Base-by-base conservation (phyloP, 2,329 filamentous ascomycete species). In the Claviceps quebecensis region DNA sequence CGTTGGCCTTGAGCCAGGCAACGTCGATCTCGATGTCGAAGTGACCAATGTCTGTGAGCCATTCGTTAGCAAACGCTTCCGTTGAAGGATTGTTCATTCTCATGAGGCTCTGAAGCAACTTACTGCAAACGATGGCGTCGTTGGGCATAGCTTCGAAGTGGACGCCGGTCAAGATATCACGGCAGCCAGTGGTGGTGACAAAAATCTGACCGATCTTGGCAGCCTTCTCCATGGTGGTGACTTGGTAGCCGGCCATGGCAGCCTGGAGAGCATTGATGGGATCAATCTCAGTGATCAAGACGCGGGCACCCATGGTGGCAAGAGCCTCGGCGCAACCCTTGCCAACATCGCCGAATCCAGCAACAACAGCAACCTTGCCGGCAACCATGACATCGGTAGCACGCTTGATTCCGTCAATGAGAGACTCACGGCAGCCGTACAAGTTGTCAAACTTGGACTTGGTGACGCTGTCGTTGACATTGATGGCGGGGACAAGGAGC, bases 371-470 rank as follows among this genome's bases (percentile, higher is more conserved):
- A 65, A 96, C 83, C 86, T 98, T 97, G 72, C 93, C 93, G 67
- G 93, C 93, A 79, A 97, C 91, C 93, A 98, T 98, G 74, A 97
- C 93, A 78, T 98, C 91, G 72, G 93, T 98, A 64, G 93, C 91
- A 77, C 91, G 91, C 87, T 97, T 98, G 84, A 98, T 97, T 72
- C 93, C 93, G 72, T 98, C 93, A 66, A 98, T 84, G 64, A 98
- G 86, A 58, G 91, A 96, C 79, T 97, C 93, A 70, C 89, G 85
- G 88, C 93, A 97, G 68, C 93, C 91, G 82, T 97, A 98, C 60
- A 97, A 77, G 84, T 98, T 98, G 83, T 97, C 93, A 72, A 98
- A 98, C 83, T 98, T 98, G 76, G 89, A 95, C 85, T 97, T 98
- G 74, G 93, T 98, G 69, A 98, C 91, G 54, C 86, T 90, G 83